These are phyloP conservation scores for Hygrocybe punicea DNA, from an alignment of 768 basidiomycete species.

Conservation along the genomic window DNA sequence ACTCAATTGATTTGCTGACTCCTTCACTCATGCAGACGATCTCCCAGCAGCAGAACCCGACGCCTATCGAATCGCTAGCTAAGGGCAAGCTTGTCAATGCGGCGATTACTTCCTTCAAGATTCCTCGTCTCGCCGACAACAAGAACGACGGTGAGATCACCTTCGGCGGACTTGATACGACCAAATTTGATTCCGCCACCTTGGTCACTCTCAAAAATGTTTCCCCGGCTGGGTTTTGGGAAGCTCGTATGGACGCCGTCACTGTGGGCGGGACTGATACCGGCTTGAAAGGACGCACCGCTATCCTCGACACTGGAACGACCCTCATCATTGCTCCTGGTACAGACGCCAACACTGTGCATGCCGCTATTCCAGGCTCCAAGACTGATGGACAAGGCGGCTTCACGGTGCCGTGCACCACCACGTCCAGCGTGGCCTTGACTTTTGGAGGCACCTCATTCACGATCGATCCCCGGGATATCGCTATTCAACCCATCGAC, in stretches of 20 bases:
- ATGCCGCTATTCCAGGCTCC: conserved; percentile 43
- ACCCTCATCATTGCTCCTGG: conserved; percentile 49
- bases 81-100: conserved; percentile 51
- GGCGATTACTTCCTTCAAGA: conserved; percentile 76
- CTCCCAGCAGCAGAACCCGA: conserved; percentile 60
- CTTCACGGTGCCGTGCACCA: conserved; percentile 51
- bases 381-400: conserved; percentile 43
- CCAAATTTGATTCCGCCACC: conserved; percentile 62
- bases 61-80: conserved; percentile 71
- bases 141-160: conserved; percentile 77
- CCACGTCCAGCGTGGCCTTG: conserved; percentile 43
- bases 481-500: conserved; percentile 54
- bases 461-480: conserved; percentile 61
- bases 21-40: conserved; percentile 39
- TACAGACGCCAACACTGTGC: conserved; percentile 38
- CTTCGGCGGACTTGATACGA: conserved; percentile 67
- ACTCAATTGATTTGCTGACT: neutral
- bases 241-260: conserved; percentile 57
- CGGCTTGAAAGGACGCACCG: conserved; percentile 59
- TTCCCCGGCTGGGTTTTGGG: conserved; percentile 75
- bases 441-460: conserved; percentile 47
- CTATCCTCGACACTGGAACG: conserved; percentile 66
- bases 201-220: conserved; percentile 61
- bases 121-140: conserved; percentile 67
- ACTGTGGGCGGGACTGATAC: conserved; percentile 54